Evolutionary conservation across 73 alveolate species (phyloP), one percentile per base, ranked within the genome.

Genomic region (Paramecium octaurelia): DNA sequence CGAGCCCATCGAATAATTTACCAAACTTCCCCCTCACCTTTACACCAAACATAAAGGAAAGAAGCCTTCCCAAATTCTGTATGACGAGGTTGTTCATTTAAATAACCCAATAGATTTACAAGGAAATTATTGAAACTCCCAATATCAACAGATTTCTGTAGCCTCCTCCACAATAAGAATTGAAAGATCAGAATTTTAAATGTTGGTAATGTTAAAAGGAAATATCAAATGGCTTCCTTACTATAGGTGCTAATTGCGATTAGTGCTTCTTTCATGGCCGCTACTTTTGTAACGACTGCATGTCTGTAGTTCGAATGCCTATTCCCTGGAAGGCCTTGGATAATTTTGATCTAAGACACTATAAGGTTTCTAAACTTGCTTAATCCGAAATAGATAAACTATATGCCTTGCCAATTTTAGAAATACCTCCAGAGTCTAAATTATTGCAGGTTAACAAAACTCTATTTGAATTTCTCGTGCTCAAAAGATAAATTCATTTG

Each of bases 301-400:
- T 89, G 54, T 77, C 94, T 27, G 90, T 71, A 8, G 91, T 46
- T 23, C 42, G 88, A 44, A 89, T 70, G 88, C 92, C 94, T 0
- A 89, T 89, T 6, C 94, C 94, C 42, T 89, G 94, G 94, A 89
- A 69, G 14, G 94, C 94, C 16, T 21, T 89, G 9, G 90, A 89
- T 16, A 34, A 24, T 16, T 89, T 89, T 73, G 94, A 89, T 29
- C 48, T 89, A 21, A 69, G 85, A 23, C 77, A 40, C 5, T 89
- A 89, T 46, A 89, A 89, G 58, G 94, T 89, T 40, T 89, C 92
- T 34, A 89, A 89, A 70, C 46, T 70, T 21, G 94, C 85, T 24
- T 77, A 89, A 64, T 59, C 58, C 23, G 94, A 89, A 48, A 89
- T 89, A 24, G 70, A 89, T 34, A 70, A 42, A 46, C 43, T 70